Evolutionary conservation across 1,284 basidiomycete species (phyloP).

Genomic region (Mycena sp.): DNA sequence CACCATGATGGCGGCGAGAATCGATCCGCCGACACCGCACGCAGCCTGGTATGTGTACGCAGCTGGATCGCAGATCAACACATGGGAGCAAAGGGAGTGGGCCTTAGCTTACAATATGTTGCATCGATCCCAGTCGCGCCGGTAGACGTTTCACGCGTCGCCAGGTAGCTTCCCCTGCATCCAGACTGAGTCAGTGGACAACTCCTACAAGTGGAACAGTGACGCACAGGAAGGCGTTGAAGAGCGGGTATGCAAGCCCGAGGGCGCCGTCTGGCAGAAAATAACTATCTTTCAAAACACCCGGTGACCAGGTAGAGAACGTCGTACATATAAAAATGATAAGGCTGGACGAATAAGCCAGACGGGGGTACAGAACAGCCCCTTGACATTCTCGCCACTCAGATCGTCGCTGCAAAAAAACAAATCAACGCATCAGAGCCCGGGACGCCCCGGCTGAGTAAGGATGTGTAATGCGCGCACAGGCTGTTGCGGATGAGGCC

Average conservation of each 20-base stretch:
- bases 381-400: constrained; percentile 47
- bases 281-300: no score
- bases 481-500: constrained; percentile 25
- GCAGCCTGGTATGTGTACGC: constrained; percentile 30
- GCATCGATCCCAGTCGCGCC: constrained; percentile 25
- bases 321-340: constrained; percentile 65
- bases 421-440: no score
- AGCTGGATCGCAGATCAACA: constrained; percentile 9
- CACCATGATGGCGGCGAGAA: constrained; percentile 28
- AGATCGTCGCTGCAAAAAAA: constrained; percentile 15
- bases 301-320: no score
- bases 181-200: background rate
- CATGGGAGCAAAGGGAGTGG: background rate
- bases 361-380: constrained; percentile 69
- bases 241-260: constrained; percentile 73
- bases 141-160: constrained; percentile 7
- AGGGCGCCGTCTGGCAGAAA: constrained; percentile 57
- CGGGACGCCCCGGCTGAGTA: background rate
- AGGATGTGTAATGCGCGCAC: constrained; percentile 1
- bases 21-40: constrained; percentile 23
- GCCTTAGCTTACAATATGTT: constrained; percentile 16
- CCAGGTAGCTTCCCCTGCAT: constrained; percentile 20
- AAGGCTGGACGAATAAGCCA: constrained; percentile 68
- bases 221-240: constrained; percentile 27
- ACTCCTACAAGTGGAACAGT: background rate